Conservation (phyloP, 306 rosid species). For the Astragalus membranaceus region DNA sequence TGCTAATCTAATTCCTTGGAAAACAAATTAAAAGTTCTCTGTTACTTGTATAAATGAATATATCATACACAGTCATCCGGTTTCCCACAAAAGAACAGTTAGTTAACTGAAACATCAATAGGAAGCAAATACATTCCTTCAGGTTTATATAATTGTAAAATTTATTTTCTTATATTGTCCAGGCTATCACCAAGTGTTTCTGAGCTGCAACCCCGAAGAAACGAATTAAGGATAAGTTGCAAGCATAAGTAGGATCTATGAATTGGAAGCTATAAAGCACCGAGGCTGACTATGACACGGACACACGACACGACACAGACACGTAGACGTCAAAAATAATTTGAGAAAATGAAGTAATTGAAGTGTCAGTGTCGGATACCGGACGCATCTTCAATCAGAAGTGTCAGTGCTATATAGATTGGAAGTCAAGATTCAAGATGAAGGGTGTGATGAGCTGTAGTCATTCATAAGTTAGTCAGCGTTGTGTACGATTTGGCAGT, state of each 20-base stretch:
- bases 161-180: constrained; percentile 5
- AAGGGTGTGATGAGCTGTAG: not conserved
- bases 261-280: not conserved
- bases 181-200: not conserved
- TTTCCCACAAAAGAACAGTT: constrained; percentile 5
- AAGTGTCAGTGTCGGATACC: no score
- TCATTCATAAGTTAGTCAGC: not conserved
- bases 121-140: not conserved
- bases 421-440: not conserved
- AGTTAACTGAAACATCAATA: not conserved
- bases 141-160: not conserved
- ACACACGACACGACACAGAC: no score
- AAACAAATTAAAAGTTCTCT: not conserved
- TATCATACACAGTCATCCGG: not conserved
- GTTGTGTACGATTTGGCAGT: not conserved
- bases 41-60: not conserved
- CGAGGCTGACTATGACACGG: no score
- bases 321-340: no score
- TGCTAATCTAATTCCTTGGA: not conserved
- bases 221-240: not conserved
- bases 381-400: no score
- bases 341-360: no score
- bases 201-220: not conserved
- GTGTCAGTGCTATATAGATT: no score
- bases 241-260: constrained; percentile 2